phyloP scores from a whole-genome alignment of 257 asterid genomes.

The Solanum ossicruentum region DNA sequence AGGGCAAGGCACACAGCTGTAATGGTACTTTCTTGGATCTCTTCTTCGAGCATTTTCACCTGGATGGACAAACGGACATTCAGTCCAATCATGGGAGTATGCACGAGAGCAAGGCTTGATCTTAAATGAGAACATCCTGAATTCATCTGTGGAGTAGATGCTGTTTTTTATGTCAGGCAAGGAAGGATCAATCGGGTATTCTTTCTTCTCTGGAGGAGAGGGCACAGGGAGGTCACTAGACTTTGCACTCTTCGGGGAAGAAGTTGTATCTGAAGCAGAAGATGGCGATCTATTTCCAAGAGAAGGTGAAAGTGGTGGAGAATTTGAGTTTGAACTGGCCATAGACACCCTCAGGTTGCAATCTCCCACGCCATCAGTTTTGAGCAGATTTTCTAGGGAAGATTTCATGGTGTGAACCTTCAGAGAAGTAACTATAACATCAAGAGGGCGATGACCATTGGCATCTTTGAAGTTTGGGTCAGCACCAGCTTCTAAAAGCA shows the following conservation, averaged over 20 bases:
- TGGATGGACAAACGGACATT: slow-evolving; percentile 8
- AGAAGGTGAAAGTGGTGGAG: slow-evolving; percentile 50
- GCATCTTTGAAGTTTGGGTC: slow-evolving; percentile 45
- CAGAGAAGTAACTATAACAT: slow-evolving; percentile 37
- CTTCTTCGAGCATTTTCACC: slow-evolving; percentile 12
- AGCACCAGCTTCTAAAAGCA: slow-evolving; percentile 64
- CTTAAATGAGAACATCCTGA: slow-evolving; percentile 7
- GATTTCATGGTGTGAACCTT: slow-evolving; percentile 19
- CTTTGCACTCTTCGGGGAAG: slow-evolving; percentile 22
- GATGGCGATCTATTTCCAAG: slow-evolving; percentile 27
- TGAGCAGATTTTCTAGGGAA: slow-evolving; percentile 43
- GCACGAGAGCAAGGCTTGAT: slow-evolving; percentile 5
- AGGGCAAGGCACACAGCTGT: slow-evolving; percentile 1
- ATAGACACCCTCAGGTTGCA: slow-evolving; percentile 13
- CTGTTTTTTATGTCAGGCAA: slow-evolving; percentile 80
- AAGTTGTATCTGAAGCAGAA: slow-evolving; percentile 25
- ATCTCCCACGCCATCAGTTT: slow-evolving; percentile 21
- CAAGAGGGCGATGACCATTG: slow-evolving; percentile 48
- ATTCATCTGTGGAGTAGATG: slow-evolving; percentile 41
- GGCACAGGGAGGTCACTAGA: slow-evolving; percentile 13
- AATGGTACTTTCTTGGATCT: slow-evolving; percentile 6
- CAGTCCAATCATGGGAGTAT: slow-evolving; percentile 10
- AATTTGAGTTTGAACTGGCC: slow-evolving; percentile 18
- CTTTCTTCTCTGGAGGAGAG: slow-evolving; percentile 42
- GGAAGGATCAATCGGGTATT: slow-evolving; percentile 71